Conservation (phyloP, 495 filamentous ascomycete species). For the Daldinia loculata region DNA sequence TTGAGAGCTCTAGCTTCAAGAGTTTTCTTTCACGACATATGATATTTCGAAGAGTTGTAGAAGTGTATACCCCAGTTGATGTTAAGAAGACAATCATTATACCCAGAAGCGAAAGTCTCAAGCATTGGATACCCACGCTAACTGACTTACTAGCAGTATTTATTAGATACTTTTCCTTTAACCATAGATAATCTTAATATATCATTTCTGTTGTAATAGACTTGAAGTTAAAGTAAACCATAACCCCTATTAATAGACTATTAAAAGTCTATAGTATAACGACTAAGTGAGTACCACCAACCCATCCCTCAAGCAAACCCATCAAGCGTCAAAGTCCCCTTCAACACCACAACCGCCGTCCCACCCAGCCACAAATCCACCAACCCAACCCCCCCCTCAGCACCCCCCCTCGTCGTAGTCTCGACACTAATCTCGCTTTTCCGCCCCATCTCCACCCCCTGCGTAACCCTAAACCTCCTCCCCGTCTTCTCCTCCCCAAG, state of each 20-base stretch:
- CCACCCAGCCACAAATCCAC: constrained; percentile 64
- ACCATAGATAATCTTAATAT: background rate
- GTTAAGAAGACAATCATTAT: background rate
- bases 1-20: background rate
- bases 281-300: background rate
- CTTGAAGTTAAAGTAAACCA: too few species aligned
- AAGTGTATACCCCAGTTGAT: background rate
- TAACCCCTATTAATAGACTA: background rate
- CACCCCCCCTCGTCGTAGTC: constrained; percentile 51
- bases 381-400: constrained; percentile 48
- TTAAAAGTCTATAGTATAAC: background rate
- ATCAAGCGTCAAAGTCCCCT: constrained; percentile 53
- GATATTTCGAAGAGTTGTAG: background rate
- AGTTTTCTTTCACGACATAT: background rate
- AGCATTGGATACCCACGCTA: background rate
- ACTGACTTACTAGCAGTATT: background rate
- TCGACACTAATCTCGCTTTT: constrained; percentile 64
- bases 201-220: too few species aligned
- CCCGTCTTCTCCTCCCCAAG: constrained; percentile 51
- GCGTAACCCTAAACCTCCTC: constrained; percentile 63
- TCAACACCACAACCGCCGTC: constrained; percentile 65
- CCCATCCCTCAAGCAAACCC: background rate
- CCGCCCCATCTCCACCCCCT: constrained; percentile 83
- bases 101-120: background rate
- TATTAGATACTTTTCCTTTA: background rate